phyloP scores from a whole-genome alignment of 1,284 basidiomycete species.

The Gymnopus androsaceus region DNA sequence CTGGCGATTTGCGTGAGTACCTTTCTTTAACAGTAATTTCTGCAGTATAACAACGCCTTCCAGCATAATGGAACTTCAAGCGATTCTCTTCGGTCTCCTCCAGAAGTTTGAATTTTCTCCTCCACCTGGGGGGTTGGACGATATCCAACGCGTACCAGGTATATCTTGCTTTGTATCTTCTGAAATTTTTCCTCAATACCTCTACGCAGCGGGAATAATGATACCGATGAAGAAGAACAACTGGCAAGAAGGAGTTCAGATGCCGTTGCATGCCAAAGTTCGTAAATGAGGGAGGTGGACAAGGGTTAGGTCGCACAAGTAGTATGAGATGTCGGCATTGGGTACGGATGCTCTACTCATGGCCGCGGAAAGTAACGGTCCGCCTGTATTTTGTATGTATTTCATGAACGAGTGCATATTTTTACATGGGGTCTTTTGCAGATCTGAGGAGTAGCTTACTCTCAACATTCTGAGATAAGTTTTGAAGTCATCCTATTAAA shows the following conservation, averaged over 20 bases:
- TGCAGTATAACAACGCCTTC: background rate
- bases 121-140: slow-evolving; percentile 13
- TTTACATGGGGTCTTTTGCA: too few species aligned
- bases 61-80: slow-evolving; percentile 11
- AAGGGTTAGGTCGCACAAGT: background rate
- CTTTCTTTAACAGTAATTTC: background rate
- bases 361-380: too few species aligned
- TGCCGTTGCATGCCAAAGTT: background rate
- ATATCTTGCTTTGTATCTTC: too few species aligned
- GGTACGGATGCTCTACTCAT: slow-evolving; percentile 74
- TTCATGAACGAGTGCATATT: too few species aligned
- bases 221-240: background rate
- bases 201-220: background rate
- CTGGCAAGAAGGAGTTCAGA: background rate
- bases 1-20: slow-evolving; percentile 10
- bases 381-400: too few species aligned
- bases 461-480: too few species aligned
- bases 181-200: too few species aligned
- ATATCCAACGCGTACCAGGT: background rate
- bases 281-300: background rate
- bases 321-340: background rate
- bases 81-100: slow-evolving; percentile 25
- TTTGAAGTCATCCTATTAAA: too few species aligned
- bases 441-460: too few species aligned
- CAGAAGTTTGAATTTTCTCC: slow-evolving; percentile 26